phyloP scores from a whole-genome alignment of 2,329 filamentous ascomycete species.

The Mycosphaerella sp. region DNA sequence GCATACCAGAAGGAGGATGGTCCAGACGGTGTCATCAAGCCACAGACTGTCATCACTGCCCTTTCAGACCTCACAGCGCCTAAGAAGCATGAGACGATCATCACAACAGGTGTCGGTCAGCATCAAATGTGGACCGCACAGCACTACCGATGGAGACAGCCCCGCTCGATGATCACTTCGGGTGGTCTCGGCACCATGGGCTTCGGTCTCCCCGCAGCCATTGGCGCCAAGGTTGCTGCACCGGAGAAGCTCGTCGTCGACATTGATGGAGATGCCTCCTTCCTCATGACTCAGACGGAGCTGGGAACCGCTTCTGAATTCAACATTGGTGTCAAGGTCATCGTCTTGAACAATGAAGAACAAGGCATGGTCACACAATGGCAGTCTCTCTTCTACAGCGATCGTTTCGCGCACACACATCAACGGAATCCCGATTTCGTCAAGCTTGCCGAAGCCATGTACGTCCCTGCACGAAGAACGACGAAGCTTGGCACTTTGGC shows the following conservation, averaged over 20 bases:
- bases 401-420: constrained; percentile 87
- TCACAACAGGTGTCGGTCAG: constrained; percentile 90
- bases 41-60: constrained; percentile 85
- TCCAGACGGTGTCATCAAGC: constrained; percentile 77
- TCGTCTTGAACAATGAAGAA: constrained; percentile 93
- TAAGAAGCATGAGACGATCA: constrained; percentile 77
- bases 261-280: constrained; percentile 97
- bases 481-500: constrained; percentile 69
- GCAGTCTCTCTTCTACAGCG: constrained; percentile 96
- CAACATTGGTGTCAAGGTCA: constrained; percentile 92
- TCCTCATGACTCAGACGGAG: constrained; percentile 97
- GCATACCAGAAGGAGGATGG: constrained; percentile 69
- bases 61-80: constrained; percentile 75
- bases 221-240: constrained; percentile 83
- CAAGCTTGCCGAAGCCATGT: constrained; percentile 88
- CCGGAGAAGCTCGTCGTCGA: constrained; percentile 84
- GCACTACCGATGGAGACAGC: constrained; percentile 90
- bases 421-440: constrained; percentile 95
- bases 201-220: constrained; percentile 86
- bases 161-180: constrained; percentile 91
- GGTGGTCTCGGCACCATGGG: constrained; percentile 96
- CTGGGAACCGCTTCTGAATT: constrained; percentile 90
- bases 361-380: constrained; percentile 99
- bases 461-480: constrained; percentile 66
- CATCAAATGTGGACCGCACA: constrained; percentile 99